Evolutionary conservation across 2,329 filamentous ascomycete species (phyloP).

Genomic region (Hirsutella minnesotensis): DNA sequence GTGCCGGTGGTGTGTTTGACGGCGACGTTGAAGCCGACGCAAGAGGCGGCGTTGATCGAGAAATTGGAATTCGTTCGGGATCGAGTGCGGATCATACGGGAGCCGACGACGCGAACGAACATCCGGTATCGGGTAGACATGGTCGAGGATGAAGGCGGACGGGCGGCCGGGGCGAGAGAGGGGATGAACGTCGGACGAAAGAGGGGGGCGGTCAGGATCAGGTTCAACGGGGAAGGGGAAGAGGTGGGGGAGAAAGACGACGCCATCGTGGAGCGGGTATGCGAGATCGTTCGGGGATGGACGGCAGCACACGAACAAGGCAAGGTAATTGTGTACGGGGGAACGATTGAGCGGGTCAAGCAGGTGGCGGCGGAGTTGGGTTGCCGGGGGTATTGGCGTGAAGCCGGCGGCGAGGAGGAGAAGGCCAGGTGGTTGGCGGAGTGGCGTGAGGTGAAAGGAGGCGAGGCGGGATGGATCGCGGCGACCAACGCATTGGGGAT

Average conservation of each 20-base stretch:
- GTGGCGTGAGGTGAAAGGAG: not conserved
- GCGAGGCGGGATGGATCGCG: not conserved
- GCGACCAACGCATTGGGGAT: slow-evolving; percentile 4
- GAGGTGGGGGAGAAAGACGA: no score
- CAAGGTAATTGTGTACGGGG: not conserved
- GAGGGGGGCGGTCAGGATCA: not conserved
- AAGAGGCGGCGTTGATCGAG: slow-evolving; percentile 1
- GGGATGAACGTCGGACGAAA: not conserved
- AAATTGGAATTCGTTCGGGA: not conserved
- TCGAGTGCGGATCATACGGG: not conserved
- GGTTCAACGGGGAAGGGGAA: not conserved
- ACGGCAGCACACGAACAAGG: not conserved
- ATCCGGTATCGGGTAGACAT: not conserved
- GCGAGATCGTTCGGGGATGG: no score
- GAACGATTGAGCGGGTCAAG: not conserved
- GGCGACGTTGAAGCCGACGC: slow-evolving; percentile 2
- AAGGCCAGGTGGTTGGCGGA: not conserved
- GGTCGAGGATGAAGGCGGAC: not conserved
- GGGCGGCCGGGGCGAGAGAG: not conserved
- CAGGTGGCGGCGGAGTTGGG: not conserved
- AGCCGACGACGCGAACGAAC: not conserved
- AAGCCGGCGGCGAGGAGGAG: not conserved
- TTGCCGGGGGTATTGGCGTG: not conserved
- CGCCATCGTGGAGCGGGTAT: no score
- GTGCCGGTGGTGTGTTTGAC: slow-evolving; percentile 5